Conservation (phyloP, 148 eudicot genomes). For the Chenopodium berlandieri region DNA sequence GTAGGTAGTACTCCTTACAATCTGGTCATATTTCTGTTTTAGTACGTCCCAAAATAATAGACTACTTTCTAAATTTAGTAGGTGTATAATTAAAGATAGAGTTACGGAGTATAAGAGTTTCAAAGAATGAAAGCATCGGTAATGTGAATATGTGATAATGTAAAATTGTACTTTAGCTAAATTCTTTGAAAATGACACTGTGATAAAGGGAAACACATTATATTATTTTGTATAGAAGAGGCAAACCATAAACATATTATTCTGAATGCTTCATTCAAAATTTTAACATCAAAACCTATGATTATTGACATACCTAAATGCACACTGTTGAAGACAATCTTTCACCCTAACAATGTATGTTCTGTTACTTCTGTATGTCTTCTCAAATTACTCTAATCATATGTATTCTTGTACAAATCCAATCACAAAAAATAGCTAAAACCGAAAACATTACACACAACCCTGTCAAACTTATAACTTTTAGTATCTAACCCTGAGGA, state of each 20-base stretch:
- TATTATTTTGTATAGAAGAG: slow-evolving; percentile 5
- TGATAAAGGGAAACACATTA: neutral
- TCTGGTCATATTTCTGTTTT: too few relatives aligned
- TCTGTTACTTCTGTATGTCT: slow-evolving; percentile 11
- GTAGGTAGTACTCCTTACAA: too few relatives aligned
- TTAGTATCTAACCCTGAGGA: slow-evolving; percentile 22
- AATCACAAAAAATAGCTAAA: slow-evolving; percentile 15
- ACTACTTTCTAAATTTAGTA: too few relatives aligned
- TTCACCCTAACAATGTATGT: neutral
- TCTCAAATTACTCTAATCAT: neutral
- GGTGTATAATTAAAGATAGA: too few relatives aligned
- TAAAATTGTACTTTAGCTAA: too few relatives aligned
- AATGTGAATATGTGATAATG: too few relatives aligned
- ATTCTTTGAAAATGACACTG: too few relatives aligned
- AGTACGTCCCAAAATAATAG: neutral
- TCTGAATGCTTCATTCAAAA: slow-evolving; percentile 12
- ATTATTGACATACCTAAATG: slow-evolving; percentile 14
- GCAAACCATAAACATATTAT: neutral
- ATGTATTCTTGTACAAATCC: slow-evolving; percentile 22
- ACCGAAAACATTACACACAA: slow-evolving; percentile 13
- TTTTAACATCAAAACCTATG: slow-evolving; percentile 8
- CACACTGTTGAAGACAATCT: neutral
- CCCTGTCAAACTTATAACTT: neutral
- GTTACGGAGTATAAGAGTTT: too few relatives aligned
- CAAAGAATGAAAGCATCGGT: too few relatives aligned